Evolutionary conservation across 2,329 filamentous ascomycete species (phyloP).

Genomic region (Orbilia quercus): DNA sequence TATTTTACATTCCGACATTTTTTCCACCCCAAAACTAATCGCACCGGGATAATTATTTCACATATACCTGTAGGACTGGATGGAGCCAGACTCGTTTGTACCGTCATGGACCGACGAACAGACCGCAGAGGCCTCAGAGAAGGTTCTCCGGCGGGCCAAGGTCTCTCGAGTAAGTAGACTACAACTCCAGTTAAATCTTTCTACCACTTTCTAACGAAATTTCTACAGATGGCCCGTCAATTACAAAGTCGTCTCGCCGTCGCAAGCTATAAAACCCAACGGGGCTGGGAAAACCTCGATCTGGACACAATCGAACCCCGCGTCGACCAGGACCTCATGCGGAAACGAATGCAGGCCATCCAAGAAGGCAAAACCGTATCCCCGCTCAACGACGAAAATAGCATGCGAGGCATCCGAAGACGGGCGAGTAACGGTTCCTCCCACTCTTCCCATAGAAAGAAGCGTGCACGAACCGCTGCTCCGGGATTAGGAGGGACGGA

Average conservation of each 20-base stretch:
- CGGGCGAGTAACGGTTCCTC: slow-evolving; percentile 52
- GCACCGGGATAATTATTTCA: background rate
- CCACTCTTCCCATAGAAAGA: slow-evolving; percentile 53
- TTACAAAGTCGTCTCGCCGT: slow-evolving; percentile 93
- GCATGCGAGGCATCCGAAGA: slow-evolving; percentile 56
- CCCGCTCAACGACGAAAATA: slow-evolving; percentile 46
- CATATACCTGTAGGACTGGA: slow-evolving; percentile 27
- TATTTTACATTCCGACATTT: background rate
- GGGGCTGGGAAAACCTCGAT: slow-evolving; percentile 91
- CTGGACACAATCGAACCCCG: slow-evolving; percentile 87
- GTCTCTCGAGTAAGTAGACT: slow-evolving; percentile 74
- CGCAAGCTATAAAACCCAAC: slow-evolving; percentile 96
- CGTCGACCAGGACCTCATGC: slow-evolving; percentile 80
- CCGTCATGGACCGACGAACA: slow-evolving; percentile 58
- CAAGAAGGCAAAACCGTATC: slow-evolving; percentile 60
- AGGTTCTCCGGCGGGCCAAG: slow-evolving; percentile 77
- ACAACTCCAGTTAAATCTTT: too few relatives aligned
- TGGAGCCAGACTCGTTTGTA: slow-evolving; percentile 51
- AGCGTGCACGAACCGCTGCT: slow-evolving; percentile 57
- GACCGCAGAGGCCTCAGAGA: slow-evolving; percentile 66
- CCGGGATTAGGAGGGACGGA: slow-evolving; percentile 42
- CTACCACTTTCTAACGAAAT: slow-evolving; percentile 63
- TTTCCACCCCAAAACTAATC: background rate
- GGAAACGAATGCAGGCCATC: slow-evolving; percentile 69
- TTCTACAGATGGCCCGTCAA: slow-evolving; percentile 79